Base-by-base conservation (phyloP, 352 stramenopile genomes). In the Pythium phragmiticola region DNA sequence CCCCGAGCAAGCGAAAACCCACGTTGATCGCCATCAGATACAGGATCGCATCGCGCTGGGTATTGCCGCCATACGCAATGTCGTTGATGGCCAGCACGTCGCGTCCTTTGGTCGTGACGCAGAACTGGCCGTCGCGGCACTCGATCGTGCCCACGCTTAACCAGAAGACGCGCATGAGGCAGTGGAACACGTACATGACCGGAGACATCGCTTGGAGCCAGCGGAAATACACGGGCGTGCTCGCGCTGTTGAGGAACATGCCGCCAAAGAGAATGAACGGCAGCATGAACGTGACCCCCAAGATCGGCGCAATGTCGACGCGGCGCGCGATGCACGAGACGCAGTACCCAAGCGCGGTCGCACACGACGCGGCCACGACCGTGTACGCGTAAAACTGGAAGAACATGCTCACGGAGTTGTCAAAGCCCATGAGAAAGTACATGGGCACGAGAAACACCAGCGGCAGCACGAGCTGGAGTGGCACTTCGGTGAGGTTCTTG, bases 241-340 rank as follows among this genome's bases (percentile, higher is more conserved):
- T 70, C 13, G 64, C 42, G 11, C 42, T 60, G 42, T 76, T 81
- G 47, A 81, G 28, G 43, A 81, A 78, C 36, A 78, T 53, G 7
- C 70, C 74, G 26, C 74, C 74, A 59, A 78, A 81, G 17, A 81
- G 64, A 13, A 76, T 50, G 39, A 78, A 74, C 16, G 74, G 74
- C 21, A 81, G 58, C 46, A 77, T 75, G 43, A 75, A 69, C 14
- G 73, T 16, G 23, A 77, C 64, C 23, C 70, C 72, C 5, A 81
- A 36, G 42, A 81, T 71, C 16, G 67, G 69, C 7, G 68, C 69
- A 19, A 78, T 59, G 21, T 81, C 64, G 8, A 72, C 57, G 16
- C 59, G 58, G 7, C 60, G 45, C 9, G 62, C 41, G 36, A 81
- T 36, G 45, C 74, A 81, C 43, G 68, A 75, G 5, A 78, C 72